phyloP scores from a whole-genome alignment of 306 rosid genomes.

The Lupinus albus region DNA sequence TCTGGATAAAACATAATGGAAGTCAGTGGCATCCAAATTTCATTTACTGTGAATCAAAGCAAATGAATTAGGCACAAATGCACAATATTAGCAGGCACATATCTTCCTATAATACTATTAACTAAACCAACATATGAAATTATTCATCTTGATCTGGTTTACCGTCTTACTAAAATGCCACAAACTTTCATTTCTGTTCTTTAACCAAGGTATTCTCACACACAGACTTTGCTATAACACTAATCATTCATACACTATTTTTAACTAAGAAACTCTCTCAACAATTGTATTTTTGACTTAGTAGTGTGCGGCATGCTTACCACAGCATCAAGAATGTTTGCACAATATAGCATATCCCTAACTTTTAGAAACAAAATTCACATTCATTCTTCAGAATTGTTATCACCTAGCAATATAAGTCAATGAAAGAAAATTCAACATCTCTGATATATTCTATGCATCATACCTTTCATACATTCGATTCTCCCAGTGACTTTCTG shows the following conservation, averaged over 20 bases:
- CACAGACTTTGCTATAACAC: not conserved
- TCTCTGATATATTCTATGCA: slow-evolving; percentile 11
- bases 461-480: slow-evolving; percentile 65
- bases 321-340: not conserved
- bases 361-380: not conserved
- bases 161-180: slow-evolving; percentile 25
- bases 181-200: not conserved
- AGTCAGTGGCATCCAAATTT: slow-evolving; percentile 45
- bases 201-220: not conserved
- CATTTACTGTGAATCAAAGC: slow-evolving; percentile 26
- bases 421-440: slow-evolving; percentile 23
- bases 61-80: slow-evolving; percentile 29
- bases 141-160: slow-evolving; percentile 23
- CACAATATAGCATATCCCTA: not conserved
- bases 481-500: slow-evolving; percentile 90
- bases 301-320: not conserved
- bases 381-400: slow-evolving; percentile 29
- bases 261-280: not conserved
- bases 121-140: not conserved
- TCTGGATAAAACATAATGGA: slow-evolving; percentile 57
- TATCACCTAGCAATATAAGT: slow-evolving; percentile 16
- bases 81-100: slow-evolving; percentile 33
- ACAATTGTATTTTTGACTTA: not conserved
- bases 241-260: not conserved
- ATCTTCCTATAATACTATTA: not conserved